Base-by-base conservation (phyloP, 2,329 filamentous ascomycete genomes). In the Colletotrichum eleusines region DNA sequence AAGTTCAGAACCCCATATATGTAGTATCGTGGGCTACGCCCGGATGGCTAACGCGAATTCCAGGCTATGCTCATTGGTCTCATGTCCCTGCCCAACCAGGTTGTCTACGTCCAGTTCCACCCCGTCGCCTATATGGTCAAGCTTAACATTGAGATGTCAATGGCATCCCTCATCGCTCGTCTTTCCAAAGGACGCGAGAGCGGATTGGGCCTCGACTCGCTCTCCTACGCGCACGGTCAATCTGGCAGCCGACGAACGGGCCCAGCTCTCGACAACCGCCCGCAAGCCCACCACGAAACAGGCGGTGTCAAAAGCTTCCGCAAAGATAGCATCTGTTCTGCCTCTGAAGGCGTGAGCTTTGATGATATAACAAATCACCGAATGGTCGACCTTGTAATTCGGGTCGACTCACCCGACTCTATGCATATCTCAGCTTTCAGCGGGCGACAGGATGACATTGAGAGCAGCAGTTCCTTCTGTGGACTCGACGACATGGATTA, bases 71-170 rank as follows among this genome's bases (percentile, higher is more conserved):
- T 80, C n/a, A 79, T 80, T 20, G 79, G 78, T 1, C 75, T 79
- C 9, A 80, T 80, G 78, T 80, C 74, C 4, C 67, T 80, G 0
- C 76, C 76, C 0, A 80, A 81, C 58, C 77, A 79, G 69, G 69
- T 75, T 23, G 78, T 81, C n/a, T 79, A 86, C 72, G 82, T 86
- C 71, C 84, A 86, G 74, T 85, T 87, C 74, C 84, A 87, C 66
- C 85, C 85, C 0, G 77, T 87, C 5, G 85, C 84, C 16, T 87
- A 87, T 73, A 81, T 84, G n/a, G 84, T 87, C 57, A 87, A 87
- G 67, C 80, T 87, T 46, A 84, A 87, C 73, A 87, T 87, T 72
- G 85, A 87, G 74, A 83, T 87, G 81, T 82, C 82, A 16, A 87
- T 87, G 84, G 84, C 85, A 60, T 82, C 83, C 44, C 81, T 87